These are phyloP conservation scores for Xylaria telfairii DNA, from an alignment of 495 filamentous ascomycete genomes.

Conservation along the genomic window DNA sequence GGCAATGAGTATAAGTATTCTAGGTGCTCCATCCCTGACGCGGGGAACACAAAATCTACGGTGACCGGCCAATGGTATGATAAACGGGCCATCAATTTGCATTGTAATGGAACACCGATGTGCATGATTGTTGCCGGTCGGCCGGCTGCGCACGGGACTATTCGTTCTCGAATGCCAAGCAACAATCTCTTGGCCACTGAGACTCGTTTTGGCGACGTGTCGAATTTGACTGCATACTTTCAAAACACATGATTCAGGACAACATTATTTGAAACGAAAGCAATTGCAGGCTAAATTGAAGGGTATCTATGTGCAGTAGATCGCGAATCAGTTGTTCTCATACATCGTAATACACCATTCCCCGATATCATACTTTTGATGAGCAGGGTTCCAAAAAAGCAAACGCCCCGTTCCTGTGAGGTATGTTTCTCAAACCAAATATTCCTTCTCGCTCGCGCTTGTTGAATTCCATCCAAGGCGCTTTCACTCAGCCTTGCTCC, in stretches of 20 bases:
- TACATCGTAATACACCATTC: neutral
- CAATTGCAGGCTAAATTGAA: conserved; percentile 14
- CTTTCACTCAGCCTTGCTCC: neutral
- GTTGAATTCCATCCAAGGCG: neutral
- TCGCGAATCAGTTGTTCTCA: conserved; percentile 11
- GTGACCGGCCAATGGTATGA: neutral
- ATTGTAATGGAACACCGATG: neutral
- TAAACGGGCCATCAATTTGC: conserved; percentile 4
- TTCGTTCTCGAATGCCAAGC: neutral
- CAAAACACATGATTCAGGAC: neutral
- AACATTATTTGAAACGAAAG: neutral
- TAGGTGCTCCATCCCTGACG: neutral
- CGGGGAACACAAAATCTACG: neutral
- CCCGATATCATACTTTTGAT: neutral
- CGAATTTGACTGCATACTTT: neutral
- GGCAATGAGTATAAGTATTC: neutral
- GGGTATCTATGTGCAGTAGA: conserved; percentile 22
- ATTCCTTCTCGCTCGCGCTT: neutral
- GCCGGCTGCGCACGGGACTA: neutral
- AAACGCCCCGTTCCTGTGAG: neutral
- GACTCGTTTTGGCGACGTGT: conserved; percentile 4
- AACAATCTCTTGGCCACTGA: neutral
- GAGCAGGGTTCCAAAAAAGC: conserved; percentile 10
- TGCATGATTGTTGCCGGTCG: neutral
- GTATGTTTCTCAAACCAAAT: neutral